Base-by-base conservation (phyloP, 257 asterid species). In the Catharanthus roseus region DNA sequence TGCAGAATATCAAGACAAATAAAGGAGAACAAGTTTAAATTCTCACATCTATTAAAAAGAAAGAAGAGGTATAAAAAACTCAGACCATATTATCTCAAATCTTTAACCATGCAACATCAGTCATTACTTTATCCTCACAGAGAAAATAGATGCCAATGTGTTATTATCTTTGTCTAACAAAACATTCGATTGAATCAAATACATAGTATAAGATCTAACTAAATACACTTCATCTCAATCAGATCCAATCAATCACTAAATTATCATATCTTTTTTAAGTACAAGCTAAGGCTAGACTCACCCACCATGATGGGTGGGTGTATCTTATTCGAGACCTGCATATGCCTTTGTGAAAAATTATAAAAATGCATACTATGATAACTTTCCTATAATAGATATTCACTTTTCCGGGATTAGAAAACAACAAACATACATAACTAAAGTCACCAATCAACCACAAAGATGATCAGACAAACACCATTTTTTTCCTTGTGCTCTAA, bases 1-100 rank as follows among this genome's bases (percentile, higher is more conserved):
- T 81, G 78, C 49, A 75, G 33, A 38, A 74, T 33, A 51, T 31
- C 41, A 19, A 28, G 45, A 41, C 18, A 54, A 33, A 50, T 9
- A 72, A 33, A 75, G 16, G 55, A 23, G n/a, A 62, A 31, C 21
- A 65, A n/a, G 21, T 53, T 38, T 31, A 28, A 33, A 56, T 6
- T 16, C 45, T 51, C 36, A 51, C 18, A 38, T 12, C 26, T 28
- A 57, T 66, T 24, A n/a, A 33, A 65, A 18, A 57, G 12, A 6
- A 44, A 10, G 38, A 53, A 53, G 26, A 0, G 49, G 28, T 29
- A 34, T 28, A 50, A 53, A 29, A 51, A 7, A 68, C 28, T 24
- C 29, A 13, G 47, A 58, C 23, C n/a, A n/a, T 28, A 4, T 29
- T 19, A 34, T 50, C 54, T 63, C 47, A 57, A 42, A 42, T 1